phyloP scores from a whole-genome alignment of 202 grass and related monocot species.

The Bolboschoenoplectus hybrid region DNA sequence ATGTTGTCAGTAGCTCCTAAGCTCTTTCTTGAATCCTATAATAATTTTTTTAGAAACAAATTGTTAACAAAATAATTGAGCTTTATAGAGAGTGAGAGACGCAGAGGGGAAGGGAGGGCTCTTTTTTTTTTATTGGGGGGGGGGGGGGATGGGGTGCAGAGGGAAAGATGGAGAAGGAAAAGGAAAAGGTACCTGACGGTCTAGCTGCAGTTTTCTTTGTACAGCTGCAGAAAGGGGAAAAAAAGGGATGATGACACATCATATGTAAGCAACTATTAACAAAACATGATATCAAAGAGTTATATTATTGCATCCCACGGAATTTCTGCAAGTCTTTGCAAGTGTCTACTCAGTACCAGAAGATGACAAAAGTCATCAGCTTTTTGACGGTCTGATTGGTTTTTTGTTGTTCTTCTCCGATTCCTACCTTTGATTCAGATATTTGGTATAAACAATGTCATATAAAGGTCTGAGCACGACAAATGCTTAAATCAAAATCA shows the following conservation, averaged over 20 bases:
- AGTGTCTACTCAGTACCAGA: not conserved
- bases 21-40: conserved; percentile 56
- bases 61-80: conserved; percentile 8
- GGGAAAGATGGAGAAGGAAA: too few relatives aligned
- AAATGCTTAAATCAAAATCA: conserved; percentile 22
- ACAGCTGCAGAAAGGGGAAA: conserved; percentile 50
- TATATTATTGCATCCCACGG: not conserved
- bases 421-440: conserved; percentile 1
- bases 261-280: not conserved
- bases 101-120: not conserved
- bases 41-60: not conserved
- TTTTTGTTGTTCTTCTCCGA: not conserved
- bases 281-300: not conserved
- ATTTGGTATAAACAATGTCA: conserved; percentile 13
- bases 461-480: conserved; percentile 21
- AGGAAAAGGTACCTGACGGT: conserved; percentile 54
- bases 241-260: conserved; percentile 25
- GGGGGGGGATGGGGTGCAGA: not conserved
- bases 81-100: not conserved
- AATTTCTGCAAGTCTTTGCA: conserved; percentile 10
- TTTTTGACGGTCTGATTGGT: conserved; percentile 10
- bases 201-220: conserved; percentile 92
- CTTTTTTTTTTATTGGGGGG: not conserved
- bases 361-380: not conserved
- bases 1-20: conserved; percentile 56